Base-by-base conservation (phyloP, 2,329 filamentous ascomycete genomes). In the Byssoonygena ceratinophila region DNA sequence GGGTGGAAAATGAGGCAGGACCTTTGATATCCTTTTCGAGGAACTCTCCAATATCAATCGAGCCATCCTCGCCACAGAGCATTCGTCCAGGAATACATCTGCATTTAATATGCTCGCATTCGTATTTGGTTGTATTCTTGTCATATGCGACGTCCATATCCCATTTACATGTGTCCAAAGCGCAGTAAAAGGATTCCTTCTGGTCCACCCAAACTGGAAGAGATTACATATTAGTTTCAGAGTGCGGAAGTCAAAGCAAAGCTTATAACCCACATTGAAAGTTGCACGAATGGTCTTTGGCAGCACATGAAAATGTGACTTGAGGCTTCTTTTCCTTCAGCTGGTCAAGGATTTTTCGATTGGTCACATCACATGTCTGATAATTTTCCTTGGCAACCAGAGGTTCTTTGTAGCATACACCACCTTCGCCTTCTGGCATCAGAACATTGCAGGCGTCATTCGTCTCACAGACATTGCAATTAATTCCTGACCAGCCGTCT, bases 301-400 rank as follows among this genome's bases (percentile, higher is more conserved):
- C 81, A 63, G 90, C 81, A 68, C 92, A 98, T 27, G 84, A 88
- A 65, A 98, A 98, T 0, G 92, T 98, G 22, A 94, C 92, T 68
- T 98, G 86, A 0, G 92, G 90, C 54, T 87, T 85, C 69, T 89
- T 81, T 41, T 85, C 83, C 61, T 89, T 86, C 46, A 98, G 77
- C 64, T 91, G 82, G 57, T 90, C 82, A 52, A 91, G 76, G 63
- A 98, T 98, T 74, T 94, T 92, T 68, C 82, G 80, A 73, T 98
- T 98, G 52, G 90, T 97, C 59, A 98, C 92, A 68, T 94, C 87
- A 71, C 92, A 98, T 74, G 95, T 92, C 71, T 98, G 94, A 71
- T 89, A 91, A 73, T 97, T 98, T 70, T 94, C 82, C 61, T 92
- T 89, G 57, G 97, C 84, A 9, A 94, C 84, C 59, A 94, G 81